Conservation (phyloP, 73 alveolate species). For the Tetrahymena elliotti region DNA sequence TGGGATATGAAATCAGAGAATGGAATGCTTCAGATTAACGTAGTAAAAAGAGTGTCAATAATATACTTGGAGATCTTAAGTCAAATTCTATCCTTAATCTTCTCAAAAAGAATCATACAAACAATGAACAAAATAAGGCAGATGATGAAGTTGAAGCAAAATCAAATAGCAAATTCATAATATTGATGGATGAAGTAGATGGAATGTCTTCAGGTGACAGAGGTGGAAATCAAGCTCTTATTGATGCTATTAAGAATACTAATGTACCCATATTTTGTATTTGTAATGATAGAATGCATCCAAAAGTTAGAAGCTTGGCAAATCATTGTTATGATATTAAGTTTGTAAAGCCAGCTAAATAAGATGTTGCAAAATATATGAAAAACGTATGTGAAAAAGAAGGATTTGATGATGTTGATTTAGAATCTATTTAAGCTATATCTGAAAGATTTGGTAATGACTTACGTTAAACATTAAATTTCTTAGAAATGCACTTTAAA, state of each 20-base stretch:
- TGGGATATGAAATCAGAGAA: conserved; percentile 83
- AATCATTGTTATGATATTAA: conserved; percentile 92
- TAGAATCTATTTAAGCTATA: conserved; percentile 63
- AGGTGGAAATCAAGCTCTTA: conserved; percentile 91
- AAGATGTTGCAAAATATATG: conserved; percentile 62
- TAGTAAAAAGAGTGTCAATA: conserved; percentile 70
- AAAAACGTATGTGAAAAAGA: conserved; percentile 75
- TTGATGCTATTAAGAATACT: conserved; percentile 85
- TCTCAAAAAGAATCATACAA: not conserved
- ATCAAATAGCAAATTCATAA: conserved; percentile 66
- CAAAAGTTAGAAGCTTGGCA: conserved; percentile 69
- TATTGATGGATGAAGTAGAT: conserved; percentile 97
- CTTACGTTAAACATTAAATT: conserved; percentile 80
- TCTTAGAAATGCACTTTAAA: conserved; percentile 74
- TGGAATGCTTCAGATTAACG: conserved; percentile 93
- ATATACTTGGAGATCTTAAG: conserved; percentile 51
- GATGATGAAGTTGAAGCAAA: conserved; percentile 39
- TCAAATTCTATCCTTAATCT: conserved; percentile 45
- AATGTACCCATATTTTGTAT: conserved; percentile 95
- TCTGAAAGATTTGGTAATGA: conserved; percentile 85
- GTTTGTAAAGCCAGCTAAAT: conserved; percentile 83
- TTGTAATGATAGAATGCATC: conserved; percentile 86
- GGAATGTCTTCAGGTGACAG: conserved; percentile 97
- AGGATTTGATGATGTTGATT: conserved; percentile 59
- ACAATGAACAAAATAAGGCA: not conserved